Conservation (phyloP, 169 alveolate genomes). For the Plasmodium vivax region DNA sequence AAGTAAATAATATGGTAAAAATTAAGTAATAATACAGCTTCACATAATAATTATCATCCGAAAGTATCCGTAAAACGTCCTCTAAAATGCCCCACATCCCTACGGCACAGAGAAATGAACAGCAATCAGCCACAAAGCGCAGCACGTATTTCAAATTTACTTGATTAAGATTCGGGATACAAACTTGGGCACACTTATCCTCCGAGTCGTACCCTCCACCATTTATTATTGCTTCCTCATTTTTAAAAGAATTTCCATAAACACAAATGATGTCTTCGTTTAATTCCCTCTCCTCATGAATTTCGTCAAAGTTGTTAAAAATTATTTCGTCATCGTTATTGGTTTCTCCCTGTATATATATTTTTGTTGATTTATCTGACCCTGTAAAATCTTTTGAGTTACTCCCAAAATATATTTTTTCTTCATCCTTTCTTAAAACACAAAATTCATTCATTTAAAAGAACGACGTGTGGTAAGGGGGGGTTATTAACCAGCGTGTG, state of each 20-base stretch:
- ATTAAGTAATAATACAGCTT: slow-evolving; percentile 42
- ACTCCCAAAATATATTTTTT: background rate
- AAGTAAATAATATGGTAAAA: slow-evolving; percentile 21
- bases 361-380: slow-evolving; percentile 2
- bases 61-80: slow-evolving; percentile 25
- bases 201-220: background rate
- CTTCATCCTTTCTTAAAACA: slow-evolving; percentile 1
- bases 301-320: background rate
- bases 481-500: background rate
- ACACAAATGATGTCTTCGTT: background rate
- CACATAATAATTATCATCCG: slow-evolving; percentile 15
- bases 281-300: background rate
- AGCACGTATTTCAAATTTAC: background rate
- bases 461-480: background rate
- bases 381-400: background rate
- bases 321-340: background rate
- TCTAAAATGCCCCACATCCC: slow-evolving; percentile 72
- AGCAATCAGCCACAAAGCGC: slow-evolving; percentile 59
- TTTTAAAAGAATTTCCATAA: background rate
- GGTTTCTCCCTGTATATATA: slow-evolving; percentile 9
- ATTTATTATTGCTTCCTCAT: background rate
- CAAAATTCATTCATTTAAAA: slow-evolving; percentile 42
- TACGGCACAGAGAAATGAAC: slow-evolving; percentile 68
- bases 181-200: background rate
- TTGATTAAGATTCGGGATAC: background rate